A percentile compares a stretch with the other conserved stretches of the same genome.
phyloP scores from a whole-genome alignment of 75 land plant genomes.

The Pinus tabuliformis region DNA sequence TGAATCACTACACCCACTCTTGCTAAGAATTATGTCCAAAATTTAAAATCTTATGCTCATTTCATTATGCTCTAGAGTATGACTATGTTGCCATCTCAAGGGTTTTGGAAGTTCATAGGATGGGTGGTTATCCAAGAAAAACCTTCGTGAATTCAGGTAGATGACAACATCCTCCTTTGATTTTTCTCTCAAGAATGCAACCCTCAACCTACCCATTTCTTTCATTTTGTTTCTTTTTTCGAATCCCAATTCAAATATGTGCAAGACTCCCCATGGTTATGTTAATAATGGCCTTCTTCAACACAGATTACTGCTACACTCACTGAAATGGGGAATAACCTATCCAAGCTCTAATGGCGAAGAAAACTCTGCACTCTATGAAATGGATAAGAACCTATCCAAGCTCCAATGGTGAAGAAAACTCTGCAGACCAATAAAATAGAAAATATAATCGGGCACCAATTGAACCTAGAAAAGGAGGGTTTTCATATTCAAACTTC shows the following conservation, averaged over 20 bases:
- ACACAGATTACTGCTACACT: neutral
- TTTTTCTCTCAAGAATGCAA: neutral
- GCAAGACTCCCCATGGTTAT: neutral
- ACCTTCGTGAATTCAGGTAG: neutral
- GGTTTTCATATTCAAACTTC: no score
- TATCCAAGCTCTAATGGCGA: neutral
- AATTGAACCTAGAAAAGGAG: neutral
- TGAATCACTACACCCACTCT: no score
- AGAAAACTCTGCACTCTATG: neutral
- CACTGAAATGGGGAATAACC: neutral
- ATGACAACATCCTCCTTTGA: neutral
- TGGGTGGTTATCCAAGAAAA: neutral
- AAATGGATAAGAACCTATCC: no score
- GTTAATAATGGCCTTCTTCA: no score
- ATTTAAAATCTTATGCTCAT: no score
- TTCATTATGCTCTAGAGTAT: no score
- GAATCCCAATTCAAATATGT: neutral
- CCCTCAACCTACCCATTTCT: conserved; percentile 7
- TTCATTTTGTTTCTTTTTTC: neutral
- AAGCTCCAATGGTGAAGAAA: no score
- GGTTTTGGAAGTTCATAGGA: neutral
- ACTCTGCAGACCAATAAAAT: no score
- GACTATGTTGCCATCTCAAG: neutral
- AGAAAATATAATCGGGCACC: no score
- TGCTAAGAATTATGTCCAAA: no score